These are phyloP conservation scores for Discostella pseudostelligera DNA, from an alignment of 108 stramenopile species.

Conservation along the genomic window DNA sequence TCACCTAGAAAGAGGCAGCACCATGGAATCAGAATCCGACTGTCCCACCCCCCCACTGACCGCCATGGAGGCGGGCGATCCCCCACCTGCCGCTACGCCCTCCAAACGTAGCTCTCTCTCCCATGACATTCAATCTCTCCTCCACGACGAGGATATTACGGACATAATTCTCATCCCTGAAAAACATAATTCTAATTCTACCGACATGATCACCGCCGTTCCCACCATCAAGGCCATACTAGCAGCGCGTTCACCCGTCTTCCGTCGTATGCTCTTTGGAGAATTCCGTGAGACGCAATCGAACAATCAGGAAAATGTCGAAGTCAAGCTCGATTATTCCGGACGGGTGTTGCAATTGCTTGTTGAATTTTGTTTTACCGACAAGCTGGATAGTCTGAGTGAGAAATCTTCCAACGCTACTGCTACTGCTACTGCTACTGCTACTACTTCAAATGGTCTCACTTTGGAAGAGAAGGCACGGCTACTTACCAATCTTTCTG, in stretches of 20 bases:
- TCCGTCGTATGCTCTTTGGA: slow-evolving; percentile 45
- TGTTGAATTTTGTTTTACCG: slow-evolving; percentile 53
- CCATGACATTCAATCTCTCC: slow-evolving; percentile 32
- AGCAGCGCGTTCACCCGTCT: slow-evolving; percentile 45
- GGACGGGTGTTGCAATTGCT: slow-evolving; percentile 42
- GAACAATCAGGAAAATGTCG: slow-evolving; percentile 18
- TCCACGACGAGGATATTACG: slow-evolving; percentile 23
- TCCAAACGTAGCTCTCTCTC: slow-evolving; percentile 19
- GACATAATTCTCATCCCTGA: slow-evolving; percentile 29
- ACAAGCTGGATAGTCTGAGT: slow-evolving; percentile 25
- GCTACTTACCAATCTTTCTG: slow-evolving; percentile 29
- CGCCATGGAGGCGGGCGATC: too few species aligned
- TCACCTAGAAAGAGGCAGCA: too few species aligned
- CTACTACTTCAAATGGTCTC: not conserved
- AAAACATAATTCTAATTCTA: not conserved
- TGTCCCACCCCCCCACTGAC: too few species aligned
- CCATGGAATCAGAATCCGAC: too few species aligned
- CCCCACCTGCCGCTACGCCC: not conserved
- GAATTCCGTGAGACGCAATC: slow-evolving; percentile 34
- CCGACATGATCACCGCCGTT: slow-evolving; percentile 8
- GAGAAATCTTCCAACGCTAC: not conserved
- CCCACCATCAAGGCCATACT: slow-evolving; percentile 44
- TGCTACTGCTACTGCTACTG: not conserved
- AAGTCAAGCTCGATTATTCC: slow-evolving; percentile 44
- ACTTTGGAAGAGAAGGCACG: slow-evolving; percentile 20